Percentiles rank a stretch among this genome's conserved stretches.
Conservation (phyloP, 2,329 filamentous ascomycete genomes). For the Gyromitra esculenta region DNA sequence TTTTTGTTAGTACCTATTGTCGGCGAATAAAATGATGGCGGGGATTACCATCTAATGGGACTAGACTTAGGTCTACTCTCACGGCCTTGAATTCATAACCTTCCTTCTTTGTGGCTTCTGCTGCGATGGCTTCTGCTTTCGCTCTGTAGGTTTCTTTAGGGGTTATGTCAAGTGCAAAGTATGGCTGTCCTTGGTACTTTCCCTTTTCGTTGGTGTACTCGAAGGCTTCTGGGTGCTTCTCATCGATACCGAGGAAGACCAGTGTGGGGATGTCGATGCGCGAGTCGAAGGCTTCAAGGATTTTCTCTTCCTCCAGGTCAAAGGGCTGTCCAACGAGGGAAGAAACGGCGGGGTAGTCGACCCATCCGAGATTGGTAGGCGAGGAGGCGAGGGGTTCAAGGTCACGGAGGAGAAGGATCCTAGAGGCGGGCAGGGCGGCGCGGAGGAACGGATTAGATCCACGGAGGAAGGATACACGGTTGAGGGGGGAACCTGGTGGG, state of each 20-base stretch:
- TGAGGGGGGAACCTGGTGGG: conserved; percentile 73
- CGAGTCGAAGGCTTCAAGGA: conserved; percentile 79
- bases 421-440: conserved; percentile 72
- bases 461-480: conserved; percentile 81
- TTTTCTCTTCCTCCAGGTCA: conserved; percentile 74
- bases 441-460: conserved; percentile 75
- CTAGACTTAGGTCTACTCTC: conserved; percentile 70
- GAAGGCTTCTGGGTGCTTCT: conserved; percentile 64
- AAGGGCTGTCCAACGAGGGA: conserved; percentile 80
- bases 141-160: conserved; percentile 65
- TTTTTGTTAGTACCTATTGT: neutral
- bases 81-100: conserved; percentile 72
- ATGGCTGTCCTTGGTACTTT: conserved; percentile 79
- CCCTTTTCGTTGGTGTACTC: conserved; percentile 30
- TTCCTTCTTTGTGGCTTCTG: conserved; percentile 68
- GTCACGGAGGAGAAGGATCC: conserved; percentile 77
- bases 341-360: conserved; percentile 74
- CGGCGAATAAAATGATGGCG: too few relatives aligned
- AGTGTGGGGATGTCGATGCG: conserved; percentile 68
- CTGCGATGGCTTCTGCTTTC: conserved; percentile 65
- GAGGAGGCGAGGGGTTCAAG: conserved; percentile 77
- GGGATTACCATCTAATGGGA: conserved; percentile 68
- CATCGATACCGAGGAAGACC: conserved; percentile 86
- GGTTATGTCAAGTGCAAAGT: conserved; percentile 90
- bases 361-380: conserved; percentile 72